Evolutionary conservation across 1,284 basidiomycete genomes (phyloP).

Genomic region (Cryptococcus depauperatus): DNA sequence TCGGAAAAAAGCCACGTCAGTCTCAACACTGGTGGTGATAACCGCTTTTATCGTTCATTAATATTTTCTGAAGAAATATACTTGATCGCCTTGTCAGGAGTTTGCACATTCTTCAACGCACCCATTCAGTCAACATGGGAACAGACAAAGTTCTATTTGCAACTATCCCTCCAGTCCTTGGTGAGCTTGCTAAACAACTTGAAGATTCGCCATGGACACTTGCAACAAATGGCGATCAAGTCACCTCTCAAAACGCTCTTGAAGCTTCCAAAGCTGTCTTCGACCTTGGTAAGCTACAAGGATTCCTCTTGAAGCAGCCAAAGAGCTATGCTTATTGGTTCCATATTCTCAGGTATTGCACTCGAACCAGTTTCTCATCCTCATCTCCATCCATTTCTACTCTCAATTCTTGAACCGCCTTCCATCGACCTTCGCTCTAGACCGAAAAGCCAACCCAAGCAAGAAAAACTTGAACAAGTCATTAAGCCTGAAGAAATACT

Average conservation of each 20-base stretch:
- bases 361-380: conserved; percentile 59
- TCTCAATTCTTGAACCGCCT: conserved; percentile 57
- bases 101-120: not conserved
- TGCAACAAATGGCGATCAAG: conserved; percentile 49
- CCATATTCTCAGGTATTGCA: conserved; percentile 31
- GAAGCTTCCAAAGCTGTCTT: conserved; percentile 67
- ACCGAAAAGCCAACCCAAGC: conserved; percentile 35
- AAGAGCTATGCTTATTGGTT: not conserved
- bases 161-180: conserved; percentile 5
- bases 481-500: conserved; percentile 47
- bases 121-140: too few relatives aligned
- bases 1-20: too few relatives aligned
- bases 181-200: conserved; percentile 7
- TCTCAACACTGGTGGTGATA: too few relatives aligned
- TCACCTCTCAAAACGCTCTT: conserved; percentile 57
- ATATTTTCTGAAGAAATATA: not conserved
- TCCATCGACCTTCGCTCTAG: conserved; percentile 46
- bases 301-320: not conserved
- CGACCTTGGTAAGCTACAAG: conserved; percentile 68
- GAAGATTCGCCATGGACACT: conserved; percentile 24
- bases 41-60: not conserved
- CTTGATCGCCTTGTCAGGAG: not conserved
- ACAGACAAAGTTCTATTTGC: too few relatives aligned
- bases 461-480: conserved; percentile 11
- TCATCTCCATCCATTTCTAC: conserved; percentile 60